Percentiles rank a stretch among this genome's conserved stretches.
phyloP scores from a whole-genome alignment of 2,329 filamentous ascomycete genomes.

The Aureobasidium leucospermi region DNA sequence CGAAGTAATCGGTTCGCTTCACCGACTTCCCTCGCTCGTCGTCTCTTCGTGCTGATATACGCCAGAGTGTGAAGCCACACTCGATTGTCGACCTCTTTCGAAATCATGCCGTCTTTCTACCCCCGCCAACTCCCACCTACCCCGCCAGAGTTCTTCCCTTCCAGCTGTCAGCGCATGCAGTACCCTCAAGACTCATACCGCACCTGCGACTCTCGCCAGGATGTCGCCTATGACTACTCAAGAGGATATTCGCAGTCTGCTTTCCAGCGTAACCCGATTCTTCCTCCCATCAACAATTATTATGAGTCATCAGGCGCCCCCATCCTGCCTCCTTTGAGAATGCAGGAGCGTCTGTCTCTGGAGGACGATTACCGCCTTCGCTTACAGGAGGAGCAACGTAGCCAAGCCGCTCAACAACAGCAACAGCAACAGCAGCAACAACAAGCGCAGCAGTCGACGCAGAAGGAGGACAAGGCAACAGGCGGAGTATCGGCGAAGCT shows the following conservation, averaged over 20 bases:
- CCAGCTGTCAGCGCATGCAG: constrained; percentile 38
- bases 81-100: constrained; percentile 30
- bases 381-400: constrained; percentile 32
- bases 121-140: constrained; percentile 40
- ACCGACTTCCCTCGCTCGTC: background rate
- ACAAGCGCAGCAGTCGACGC: constrained; percentile 30
- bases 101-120: constrained; percentile 47
- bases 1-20: constrained; percentile 17
- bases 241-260: constrained; percentile 21
- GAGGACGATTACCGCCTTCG: constrained; percentile 32
- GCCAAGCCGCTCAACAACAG: constrained; percentile 28
- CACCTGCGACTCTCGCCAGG: constrained; percentile 33
- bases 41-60: background rate
- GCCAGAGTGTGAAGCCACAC: constrained; percentile 27
- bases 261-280: constrained; percentile 24
- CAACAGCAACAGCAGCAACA: constrained; percentile 29
- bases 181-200: constrained; percentile 39
- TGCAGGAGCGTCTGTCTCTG: constrained; percentile 32
- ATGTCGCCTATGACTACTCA: constrained; percentile 39
- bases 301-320: constrained; percentile 40
- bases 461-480: constrained; percentile 59
- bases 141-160: constrained; percentile 41
- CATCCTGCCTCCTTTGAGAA: constrained; percentile 41
- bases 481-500: constrained; percentile 89
- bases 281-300: constrained; percentile 30